Conservation (phyloP, 805 yeast species). For the Teunomyces stri region DNA sequence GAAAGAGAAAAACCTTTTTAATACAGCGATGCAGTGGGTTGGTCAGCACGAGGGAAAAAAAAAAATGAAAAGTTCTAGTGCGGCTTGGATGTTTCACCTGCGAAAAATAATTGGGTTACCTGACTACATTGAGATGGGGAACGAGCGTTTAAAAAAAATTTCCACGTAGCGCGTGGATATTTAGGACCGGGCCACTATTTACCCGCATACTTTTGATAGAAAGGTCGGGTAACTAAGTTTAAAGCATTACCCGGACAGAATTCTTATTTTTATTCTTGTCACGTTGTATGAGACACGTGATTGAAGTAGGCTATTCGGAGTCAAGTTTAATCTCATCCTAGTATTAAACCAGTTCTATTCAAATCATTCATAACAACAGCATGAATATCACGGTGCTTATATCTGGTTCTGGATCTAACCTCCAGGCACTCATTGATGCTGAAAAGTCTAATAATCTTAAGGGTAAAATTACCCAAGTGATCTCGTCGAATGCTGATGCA, state of each 20-base stretch:
- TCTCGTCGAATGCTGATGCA: slow-evolving; percentile 84
- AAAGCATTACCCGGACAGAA: slow-evolving; percentile 8
- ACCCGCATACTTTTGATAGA: neutral
- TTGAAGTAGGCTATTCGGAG: slow-evolving; percentile 7
- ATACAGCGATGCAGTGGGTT: slow-evolving; percentile 7
- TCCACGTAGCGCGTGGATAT: slow-evolving; percentile 2
- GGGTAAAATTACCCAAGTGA: slow-evolving; percentile 67
- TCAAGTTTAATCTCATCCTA: slow-evolving; percentile 7
- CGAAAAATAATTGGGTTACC: neutral
- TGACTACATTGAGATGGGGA: slow-evolving; percentile 2
- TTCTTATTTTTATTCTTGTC: neutral
- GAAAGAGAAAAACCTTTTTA: slow-evolving; percentile 14
- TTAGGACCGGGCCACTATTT: slow-evolving; percentile 5
- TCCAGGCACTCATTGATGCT: slow-evolving; percentile 91
- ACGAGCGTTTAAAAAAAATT: slow-evolving; percentile 1
- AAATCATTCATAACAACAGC: neutral
- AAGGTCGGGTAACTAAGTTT: neutral
- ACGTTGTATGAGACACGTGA: slow-evolving; percentile 3
- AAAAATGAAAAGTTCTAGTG: neutral
- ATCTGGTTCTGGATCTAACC: slow-evolving; percentile 93
- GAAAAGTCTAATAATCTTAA: slow-evolving; percentile 38
- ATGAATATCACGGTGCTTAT: slow-evolving; percentile 67
- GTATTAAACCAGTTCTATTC: neutral
- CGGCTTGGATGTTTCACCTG: neutral
- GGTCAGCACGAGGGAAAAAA: slow-evolving; percentile 16